phyloP scores from a whole-genome alignment of 164 flowering plant species.

The Tetracentron sinense region DNA sequence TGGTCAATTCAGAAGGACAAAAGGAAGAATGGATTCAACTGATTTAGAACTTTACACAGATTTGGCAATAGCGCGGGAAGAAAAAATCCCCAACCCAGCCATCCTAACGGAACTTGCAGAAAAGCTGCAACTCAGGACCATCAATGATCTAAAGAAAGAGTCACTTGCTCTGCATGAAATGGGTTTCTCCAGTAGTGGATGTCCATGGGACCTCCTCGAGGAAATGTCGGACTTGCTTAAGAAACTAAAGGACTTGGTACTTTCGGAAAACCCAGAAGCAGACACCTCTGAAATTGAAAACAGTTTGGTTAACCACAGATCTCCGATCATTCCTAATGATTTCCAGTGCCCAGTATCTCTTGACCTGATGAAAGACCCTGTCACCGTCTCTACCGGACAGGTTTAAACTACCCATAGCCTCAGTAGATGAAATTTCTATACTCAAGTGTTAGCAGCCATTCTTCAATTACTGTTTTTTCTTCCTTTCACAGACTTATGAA shows the following conservation, averaged over 20 bases:
- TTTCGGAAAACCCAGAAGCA: conserved; percentile 41
- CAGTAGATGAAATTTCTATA: not conserved
- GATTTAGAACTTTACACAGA: conserved; percentile 62
- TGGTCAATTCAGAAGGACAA: conserved; percentile 77
- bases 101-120: conserved; percentile 68
- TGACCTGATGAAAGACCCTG: conserved; percentile 96
- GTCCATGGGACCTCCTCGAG: conserved; percentile 49
- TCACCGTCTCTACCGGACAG: conserved; percentile 96
- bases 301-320: conserved; percentile 52
- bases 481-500: conserved; percentile 68
- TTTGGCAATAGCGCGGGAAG: conserved; percentile 44
- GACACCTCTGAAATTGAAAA: conserved; percentile 46
- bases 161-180: conserved; percentile 65
- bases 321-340: conserved; percentile 93
- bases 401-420: conserved; percentile 25
- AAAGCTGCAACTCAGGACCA: conserved; percentile 60
- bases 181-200: conserved; percentile 49
- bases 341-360: conserved; percentile 93
- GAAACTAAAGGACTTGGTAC: conserved; percentile 59
- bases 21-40: conserved; percentile 44
- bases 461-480: not conserved
- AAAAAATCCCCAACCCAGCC: conserved; percentile 47
- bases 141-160: conserved; percentile 72
- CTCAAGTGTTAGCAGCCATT: not conserved
- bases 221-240: conserved; percentile 58